phyloP scores from a whole-genome alignment of 345 rosid genomes.

The Arabis hirsuta region DNA sequence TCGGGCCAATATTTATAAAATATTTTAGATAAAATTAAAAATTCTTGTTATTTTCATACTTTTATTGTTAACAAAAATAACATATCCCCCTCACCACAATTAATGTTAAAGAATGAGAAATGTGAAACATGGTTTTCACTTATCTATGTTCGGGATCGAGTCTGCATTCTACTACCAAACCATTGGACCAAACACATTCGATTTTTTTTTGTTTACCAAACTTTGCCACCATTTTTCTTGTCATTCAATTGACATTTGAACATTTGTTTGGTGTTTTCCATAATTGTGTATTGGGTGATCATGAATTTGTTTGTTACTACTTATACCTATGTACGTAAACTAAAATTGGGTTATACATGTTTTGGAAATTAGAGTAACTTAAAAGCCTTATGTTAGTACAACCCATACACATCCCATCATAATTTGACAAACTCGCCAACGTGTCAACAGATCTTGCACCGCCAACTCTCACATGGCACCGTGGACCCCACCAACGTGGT shows the following conservation, averaged over 20 bases:
- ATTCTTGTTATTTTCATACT: too few relatives aligned
- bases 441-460: slow-evolving; percentile 48
- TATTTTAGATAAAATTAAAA: too few relatives aligned
- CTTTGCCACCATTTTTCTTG: not conserved
- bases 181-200: not conserved
- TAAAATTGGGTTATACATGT: slow-evolving; percentile 11
- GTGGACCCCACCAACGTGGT: slow-evolving; percentile 15
- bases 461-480: slow-evolving; percentile 43
- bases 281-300: slow-evolving; percentile 4
- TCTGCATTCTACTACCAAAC: not conserved
- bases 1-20: too few relatives aligned
- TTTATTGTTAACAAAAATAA: too few relatives aligned
- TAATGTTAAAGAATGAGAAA: too few relatives aligned
- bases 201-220: not conserved
- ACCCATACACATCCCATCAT: slow-evolving; percentile 43
- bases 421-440: slow-evolving; percentile 33
- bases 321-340: not conserved
- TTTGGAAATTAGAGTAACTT: slow-evolving; percentile 37
- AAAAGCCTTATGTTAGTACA: slow-evolving; percentile 31
- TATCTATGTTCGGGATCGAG: too few relatives aligned
- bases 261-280: slow-evolving; percentile 15
- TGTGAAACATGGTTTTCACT: too few relatives aligned
- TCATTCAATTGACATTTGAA: not conserved
- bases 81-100: too few relatives aligned
- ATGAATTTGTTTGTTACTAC: not conserved